These are phyloP conservation scores for Penicillium antarcticum DNA, from an alignment of 495 filamentous ascomycete species.

Conservation along the genomic window DNA sequence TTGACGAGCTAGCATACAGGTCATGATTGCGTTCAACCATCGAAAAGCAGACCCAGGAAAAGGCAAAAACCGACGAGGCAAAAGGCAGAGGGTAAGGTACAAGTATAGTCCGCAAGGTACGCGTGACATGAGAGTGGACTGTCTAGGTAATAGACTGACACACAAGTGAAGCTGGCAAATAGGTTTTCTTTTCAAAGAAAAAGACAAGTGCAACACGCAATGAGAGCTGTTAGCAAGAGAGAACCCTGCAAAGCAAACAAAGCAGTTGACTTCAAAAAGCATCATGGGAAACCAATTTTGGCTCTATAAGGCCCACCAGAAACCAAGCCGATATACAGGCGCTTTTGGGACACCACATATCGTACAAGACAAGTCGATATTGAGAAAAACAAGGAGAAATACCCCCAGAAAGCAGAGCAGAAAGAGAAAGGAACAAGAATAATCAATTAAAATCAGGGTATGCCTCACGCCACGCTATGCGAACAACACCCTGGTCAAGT, in stretches of 20 bases:
- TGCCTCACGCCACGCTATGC: slow-evolving; percentile 54
- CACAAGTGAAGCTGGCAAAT: not conserved
- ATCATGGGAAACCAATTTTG: not conserved
- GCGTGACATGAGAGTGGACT: not conserved
- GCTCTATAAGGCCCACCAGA: slow-evolving; percentile 3
- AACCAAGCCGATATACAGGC: slow-evolving; percentile 3
- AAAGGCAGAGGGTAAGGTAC: slow-evolving; percentile 6
- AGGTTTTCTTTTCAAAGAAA: not conserved
- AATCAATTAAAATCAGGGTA: slow-evolving; percentile 38
- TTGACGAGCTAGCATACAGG: slow-evolving; percentile 18
- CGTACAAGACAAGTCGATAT: slow-evolving; percentile 37
- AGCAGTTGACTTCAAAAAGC: not conserved
- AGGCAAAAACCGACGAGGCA: slow-evolving; percentile 5
- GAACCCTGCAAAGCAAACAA: not conserved
- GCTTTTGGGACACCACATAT: slow-evolving; percentile 22
- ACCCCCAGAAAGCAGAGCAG: not conserved
- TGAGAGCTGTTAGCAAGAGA: not conserved
- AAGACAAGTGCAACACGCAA: not conserved
- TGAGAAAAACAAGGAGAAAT: slow-evolving; percentile 3
- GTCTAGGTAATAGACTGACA: not conserved
- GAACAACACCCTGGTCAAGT: slow-evolving; percentile 19
- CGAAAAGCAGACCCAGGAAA: slow-evolving; percentile 5
- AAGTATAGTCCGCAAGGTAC: not conserved
- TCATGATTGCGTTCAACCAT: slow-evolving; percentile 21
- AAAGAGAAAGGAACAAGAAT: slow-evolving; percentile 18